phyloP scores from a whole-genome alignment of 371 early-diverging fungal species.

The Quaeritorhiza haematococci region DNA sequence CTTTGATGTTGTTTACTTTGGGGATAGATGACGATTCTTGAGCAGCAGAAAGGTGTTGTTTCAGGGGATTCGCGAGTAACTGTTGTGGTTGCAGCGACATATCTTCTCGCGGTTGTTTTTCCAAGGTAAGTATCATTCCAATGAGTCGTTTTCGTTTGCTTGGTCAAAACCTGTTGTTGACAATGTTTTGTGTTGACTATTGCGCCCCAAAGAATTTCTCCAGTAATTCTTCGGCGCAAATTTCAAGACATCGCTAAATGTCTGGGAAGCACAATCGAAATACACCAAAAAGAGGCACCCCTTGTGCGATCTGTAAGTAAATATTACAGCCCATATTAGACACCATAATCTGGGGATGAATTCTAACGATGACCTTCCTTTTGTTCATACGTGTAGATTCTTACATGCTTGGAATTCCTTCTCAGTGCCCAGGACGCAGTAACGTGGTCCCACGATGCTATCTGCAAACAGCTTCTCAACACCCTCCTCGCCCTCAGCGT shows the following conservation, averaged over 20 bases:
- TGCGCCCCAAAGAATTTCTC: conserved; percentile 13
- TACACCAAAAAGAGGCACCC: conserved; percentile 64
- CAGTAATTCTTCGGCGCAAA: conserved; percentile 59
- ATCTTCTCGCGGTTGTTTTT: conserved; percentile 76
- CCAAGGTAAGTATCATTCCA: conserved; percentile 53
- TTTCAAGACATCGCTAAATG: conserved; percentile 55
- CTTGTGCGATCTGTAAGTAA: conserved; percentile 58
- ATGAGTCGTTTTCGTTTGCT: neutral
- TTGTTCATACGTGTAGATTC: too few species aligned
- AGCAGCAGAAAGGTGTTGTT: conserved; percentile 58
- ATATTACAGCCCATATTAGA: neutral
- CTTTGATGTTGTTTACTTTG: neutral
- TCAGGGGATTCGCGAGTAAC: conserved; percentile 36
- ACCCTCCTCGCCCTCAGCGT: conserved; percentile 68
- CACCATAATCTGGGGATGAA: neutral
- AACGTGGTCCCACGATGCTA: conserved; percentile 59
- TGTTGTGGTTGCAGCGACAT: conserved; percentile 64
- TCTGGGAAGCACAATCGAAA: conserved; percentile 52
- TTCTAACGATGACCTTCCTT: conserved; percentile 1
- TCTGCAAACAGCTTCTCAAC: conserved; percentile 66
- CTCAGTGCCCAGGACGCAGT: conserved; percentile 72
- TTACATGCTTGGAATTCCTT: conserved; percentile 78
- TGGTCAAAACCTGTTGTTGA: neutral
- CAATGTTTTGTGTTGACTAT: neutral
- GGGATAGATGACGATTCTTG: conserved; percentile 58